Percentiles rank a stretch among this genome's conserved stretches.
Conservation (phyloP, 495 filamentous ascomycete genomes). For the Lophium mytilinum region DNA sequence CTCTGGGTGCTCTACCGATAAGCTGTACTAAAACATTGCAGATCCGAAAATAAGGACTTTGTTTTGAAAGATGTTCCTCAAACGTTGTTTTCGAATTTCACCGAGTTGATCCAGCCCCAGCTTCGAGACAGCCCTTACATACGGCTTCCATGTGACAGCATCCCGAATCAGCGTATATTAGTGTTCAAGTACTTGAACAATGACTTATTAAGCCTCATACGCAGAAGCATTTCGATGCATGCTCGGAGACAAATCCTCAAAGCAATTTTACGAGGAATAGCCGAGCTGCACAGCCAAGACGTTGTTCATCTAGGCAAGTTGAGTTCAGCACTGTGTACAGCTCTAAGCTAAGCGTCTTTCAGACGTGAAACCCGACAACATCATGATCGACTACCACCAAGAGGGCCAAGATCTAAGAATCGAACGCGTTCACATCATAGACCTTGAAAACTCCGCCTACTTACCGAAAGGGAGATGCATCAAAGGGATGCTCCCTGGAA, state of each 20-base stretch:
- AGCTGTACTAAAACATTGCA: slow-evolving; percentile 2
- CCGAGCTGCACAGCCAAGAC: slow-evolving; percentile 9
- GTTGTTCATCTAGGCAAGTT: slow-evolving; percentile 11
- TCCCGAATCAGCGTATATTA: slow-evolving; percentile 13
- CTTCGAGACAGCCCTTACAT: slow-evolving; percentile 14
- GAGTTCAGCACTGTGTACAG: slow-evolving; percentile 1
- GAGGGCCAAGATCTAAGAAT: neutral
- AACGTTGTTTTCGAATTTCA: slow-evolving; percentile 20
- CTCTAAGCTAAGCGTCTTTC: slow-evolving; percentile 2
- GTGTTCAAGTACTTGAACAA: slow-evolving; percentile 12
- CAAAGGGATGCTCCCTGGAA: slow-evolving; percentile 13
- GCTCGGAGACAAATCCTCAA: slow-evolving; percentile 12
- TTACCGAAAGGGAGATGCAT: slow-evolving; percentile 12
- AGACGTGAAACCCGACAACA: slow-evolving; percentile 22
- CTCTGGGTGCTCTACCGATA: neutral
- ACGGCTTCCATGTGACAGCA: slow-evolving; percentile 10
- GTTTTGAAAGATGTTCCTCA: slow-evolving; percentile 32
- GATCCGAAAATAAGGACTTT: slow-evolving; percentile 26
- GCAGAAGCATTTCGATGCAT: neutral
- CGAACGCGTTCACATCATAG: slow-evolving; percentile 11
- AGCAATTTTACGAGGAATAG: slow-evolving; percentile 7
- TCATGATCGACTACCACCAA: slow-evolving; percentile 11
- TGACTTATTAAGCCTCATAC: slow-evolving; percentile 13
- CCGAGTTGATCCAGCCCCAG: slow-evolving; percentile 10
- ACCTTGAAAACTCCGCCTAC: slow-evolving; percentile 17